These are phyloP conservation scores for Saturnispora bothae DNA, from an alignment of 805 yeast species.

Conservation along the genomic window DNA sequence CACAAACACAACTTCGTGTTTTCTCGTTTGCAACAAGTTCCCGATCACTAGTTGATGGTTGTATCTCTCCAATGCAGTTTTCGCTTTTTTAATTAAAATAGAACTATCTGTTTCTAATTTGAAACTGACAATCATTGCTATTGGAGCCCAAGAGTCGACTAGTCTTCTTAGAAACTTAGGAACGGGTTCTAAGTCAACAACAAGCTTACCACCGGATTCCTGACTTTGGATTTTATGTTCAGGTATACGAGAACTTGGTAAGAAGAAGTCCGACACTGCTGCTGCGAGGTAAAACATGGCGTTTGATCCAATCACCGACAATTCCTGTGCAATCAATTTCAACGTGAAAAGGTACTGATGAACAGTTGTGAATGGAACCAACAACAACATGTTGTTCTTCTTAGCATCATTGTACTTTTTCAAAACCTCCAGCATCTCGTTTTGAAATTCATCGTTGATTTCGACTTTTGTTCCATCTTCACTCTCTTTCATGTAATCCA, in stretches of 20 bases:
- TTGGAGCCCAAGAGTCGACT: constrained; percentile 91
- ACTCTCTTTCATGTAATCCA: constrained; percentile 62
- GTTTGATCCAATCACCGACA: constrained; percentile 43
- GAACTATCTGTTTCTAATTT: constrained; percentile 80
- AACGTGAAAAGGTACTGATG: constrained; percentile 87
- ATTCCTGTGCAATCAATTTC: constrained; percentile 48
- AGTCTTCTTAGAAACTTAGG: constrained; percentile 85
- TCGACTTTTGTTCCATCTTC: constrained; percentile 40
- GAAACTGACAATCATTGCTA: constrained; percentile 89
- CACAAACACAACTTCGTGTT: constrained; percentile 80
- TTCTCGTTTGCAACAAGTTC: constrained; percentile 80
- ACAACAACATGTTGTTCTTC: constrained; percentile 41
- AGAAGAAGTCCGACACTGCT: constrained; percentile 93
- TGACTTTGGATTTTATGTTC: constrained; percentile 92
- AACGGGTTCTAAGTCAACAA: constrained; percentile 86
- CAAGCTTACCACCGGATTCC: constrained; percentile 56
- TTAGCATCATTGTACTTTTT: constrained; percentile 45
- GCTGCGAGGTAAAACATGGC: constrained; percentile 88
- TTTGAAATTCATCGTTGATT: constrained; percentile 50
- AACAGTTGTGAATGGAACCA: constrained; percentile 88
- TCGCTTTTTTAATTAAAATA: constrained; percentile 65
- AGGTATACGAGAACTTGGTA: constrained; percentile 77
- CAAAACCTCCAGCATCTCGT: constrained; percentile 49
- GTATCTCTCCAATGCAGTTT: constrained; percentile 71
- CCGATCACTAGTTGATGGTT: constrained; percentile 94